Percentiles rank a stretch among this genome's conserved stretches.
phyloP scores from a whole-genome alignment of 352 stramenopile species.

The Blastocystis sp. region DNA sequence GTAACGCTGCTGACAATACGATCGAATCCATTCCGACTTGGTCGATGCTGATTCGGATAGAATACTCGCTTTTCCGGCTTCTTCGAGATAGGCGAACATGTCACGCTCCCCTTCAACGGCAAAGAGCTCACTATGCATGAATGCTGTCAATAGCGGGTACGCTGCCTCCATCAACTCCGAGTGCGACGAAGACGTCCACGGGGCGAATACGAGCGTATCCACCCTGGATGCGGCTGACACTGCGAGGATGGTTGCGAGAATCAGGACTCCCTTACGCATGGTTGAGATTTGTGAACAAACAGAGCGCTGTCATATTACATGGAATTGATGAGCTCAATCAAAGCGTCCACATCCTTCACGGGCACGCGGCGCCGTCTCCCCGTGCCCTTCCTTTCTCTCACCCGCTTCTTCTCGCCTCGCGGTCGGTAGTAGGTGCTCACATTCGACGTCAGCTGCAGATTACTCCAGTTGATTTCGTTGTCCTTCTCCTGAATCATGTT shows the following conservation, averaged over 20 bases:
- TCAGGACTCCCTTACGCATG: not conserved
- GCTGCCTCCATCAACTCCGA: slow-evolving; percentile 18
- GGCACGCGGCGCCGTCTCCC: not conserved
- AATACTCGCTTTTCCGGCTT: not conserved
- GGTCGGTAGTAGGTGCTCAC: not conserved
- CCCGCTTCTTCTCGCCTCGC: not conserved
- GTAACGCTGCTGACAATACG: slow-evolving; percentile 18
- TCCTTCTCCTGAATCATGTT: not conserved
- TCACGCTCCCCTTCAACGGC: too few species aligned
- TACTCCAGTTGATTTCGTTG: not conserved
- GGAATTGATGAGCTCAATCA: not conserved
- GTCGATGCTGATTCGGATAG: not conserved
- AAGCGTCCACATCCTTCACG: not conserved
- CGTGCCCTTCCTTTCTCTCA: not conserved
- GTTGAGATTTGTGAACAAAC: not conserved
- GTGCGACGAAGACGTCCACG: slow-evolving; percentile 35
- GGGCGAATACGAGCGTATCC: slow-evolving; percentile 43
- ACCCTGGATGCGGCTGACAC: not conserved
- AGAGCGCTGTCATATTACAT: not conserved
- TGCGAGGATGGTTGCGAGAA: not conserved
- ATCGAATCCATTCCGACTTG: slow-evolving; percentile 4
- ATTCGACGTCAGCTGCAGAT: not conserved
- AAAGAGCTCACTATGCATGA: slow-evolving; percentile 63
- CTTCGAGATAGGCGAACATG: slow-evolving; percentile 14
- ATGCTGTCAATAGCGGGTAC: not conserved